These are phyloP conservation scores for Clitopilus passeckerianus DNA, from an alignment of 768 basidiomycete species.

Conservation along the genomic window DNA sequence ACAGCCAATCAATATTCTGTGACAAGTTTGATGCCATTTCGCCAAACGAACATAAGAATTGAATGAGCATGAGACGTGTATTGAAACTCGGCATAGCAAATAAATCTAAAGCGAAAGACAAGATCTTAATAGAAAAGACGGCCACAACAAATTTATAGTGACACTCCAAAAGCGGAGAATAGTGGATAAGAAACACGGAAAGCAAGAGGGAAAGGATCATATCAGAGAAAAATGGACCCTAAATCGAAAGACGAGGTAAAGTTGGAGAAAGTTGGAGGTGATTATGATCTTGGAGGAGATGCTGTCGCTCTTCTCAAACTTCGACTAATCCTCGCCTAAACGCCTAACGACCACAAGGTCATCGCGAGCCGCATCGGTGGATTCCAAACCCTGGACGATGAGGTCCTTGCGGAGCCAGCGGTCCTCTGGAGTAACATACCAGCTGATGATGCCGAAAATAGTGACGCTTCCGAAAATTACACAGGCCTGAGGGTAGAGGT, in stretches of 20 bases:
- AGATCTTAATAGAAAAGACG: background rate
- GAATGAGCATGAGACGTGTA: background rate
- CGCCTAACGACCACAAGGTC: background rate
- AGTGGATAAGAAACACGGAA: background rate
- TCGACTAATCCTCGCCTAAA: background rate
- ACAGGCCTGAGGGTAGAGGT: slow-evolving; percentile 40
- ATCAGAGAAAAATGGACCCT: background rate
- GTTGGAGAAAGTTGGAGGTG: background rate
- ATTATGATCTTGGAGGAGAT: background rate
- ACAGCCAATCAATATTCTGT: background rate
- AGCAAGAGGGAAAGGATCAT: background rate
- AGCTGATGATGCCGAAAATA: slow-evolving; percentile 69
- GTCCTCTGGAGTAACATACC: slow-evolving; percentile 75
- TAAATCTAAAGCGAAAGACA: background rate
- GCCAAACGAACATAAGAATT: background rate
- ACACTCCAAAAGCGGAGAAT: background rate
- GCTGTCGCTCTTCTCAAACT: background rate
- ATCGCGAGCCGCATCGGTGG: slow-evolving; percentile 10
- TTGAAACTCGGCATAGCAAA: background rate
- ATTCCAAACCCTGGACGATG: slow-evolving; percentile 44
- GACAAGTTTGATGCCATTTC: background rate
- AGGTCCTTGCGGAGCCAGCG: slow-evolving; percentile 75
- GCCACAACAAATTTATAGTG: background rate
- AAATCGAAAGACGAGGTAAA: background rate
- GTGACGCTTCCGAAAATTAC: slow-evolving; percentile 81